Base-by-base conservation (phyloP, 2,329 filamentous ascomycete species). In the Helotiales sp. region DNA sequence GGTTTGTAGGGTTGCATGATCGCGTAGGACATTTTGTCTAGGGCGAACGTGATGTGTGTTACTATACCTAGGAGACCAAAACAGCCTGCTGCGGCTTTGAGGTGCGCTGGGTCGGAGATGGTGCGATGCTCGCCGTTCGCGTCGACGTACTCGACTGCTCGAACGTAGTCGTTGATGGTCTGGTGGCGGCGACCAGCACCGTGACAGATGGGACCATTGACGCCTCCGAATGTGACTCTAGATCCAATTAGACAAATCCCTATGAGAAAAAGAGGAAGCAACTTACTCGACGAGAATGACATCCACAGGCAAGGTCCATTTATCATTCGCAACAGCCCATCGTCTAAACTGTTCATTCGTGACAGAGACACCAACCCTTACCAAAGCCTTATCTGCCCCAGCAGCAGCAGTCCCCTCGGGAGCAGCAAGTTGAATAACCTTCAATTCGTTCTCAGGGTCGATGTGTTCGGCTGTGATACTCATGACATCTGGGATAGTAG, bases 1-100 rank as follows among this genome's bases (percentile, higher is more conserved):
- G 80, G 70, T 69, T 84, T 84, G n/a, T 75, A 68, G 1, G 83
- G 82, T 45, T 78, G 69, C 72, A 84, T 77, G n/a, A 80, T 72
- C 1, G 82, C 82, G 61, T 84, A 84, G 3, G 77, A 79, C 81
- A 85, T 83, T 0, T 79, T 76, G 49, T 82, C 79, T 17, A 84
- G 75, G 69, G 82, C 81, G 24, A 84, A 78, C 0, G 82, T 84
- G 52, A 84, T 77, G 70, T 85, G 82, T 0, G 83, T 85, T 15
- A 84, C 78, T 17, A 85, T 77, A 3, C 82, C 82, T 20, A 84
- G 77, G 2, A 84, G 77, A 1, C 82, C 82, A 55, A 84, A 84
- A 63, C 78, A 79, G 2, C 80, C 80, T 10, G 80, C 79, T 1
- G 82, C 82, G 6, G 81, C 82, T 60, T 75, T 75, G 50, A 84